Base-by-base conservation (phyloP, 192 early-diverging fungal genomes). In the Fimicolochytrium jonesii region DNA sequence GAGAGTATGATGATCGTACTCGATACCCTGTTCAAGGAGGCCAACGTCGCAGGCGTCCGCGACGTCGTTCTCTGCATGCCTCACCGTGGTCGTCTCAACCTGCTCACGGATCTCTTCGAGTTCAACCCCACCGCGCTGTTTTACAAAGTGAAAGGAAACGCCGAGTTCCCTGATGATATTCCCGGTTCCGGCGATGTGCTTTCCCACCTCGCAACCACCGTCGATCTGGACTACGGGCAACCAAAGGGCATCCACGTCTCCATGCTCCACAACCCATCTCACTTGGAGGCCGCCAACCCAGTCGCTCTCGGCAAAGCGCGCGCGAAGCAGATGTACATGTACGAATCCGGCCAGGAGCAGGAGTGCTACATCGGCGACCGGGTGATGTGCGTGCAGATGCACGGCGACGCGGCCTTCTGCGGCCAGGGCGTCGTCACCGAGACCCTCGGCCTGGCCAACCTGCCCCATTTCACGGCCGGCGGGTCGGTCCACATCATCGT, bases 401-500 rank as follows among this genome's bases (percentile, higher is more conserved):
- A 98, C 67, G 95, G 95, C 41, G 95, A 98, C 75, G 87, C 92
- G 22, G 90, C 86, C 51, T 81, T 82, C 68, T 70, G 61, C 33
- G 73, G 71, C 23, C 69, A 81, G 73, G 95, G 95, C 28, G 89
- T 96, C 7, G 91, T 96, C 17, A 96, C 91, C 80, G 95, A 98
- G 69, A 90, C 92, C n/a, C 76, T 98, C 34, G 93, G 92, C 5
- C 68, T 98, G 28, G 96, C 95, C 18, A 96, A 96, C 66, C 73
- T 98, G 45, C 93, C 95, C 4, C 95, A 96, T 61, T 98, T 90
- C 74, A 89, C 89, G 7, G 88, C 89, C 1, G 95, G 95, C 68
- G 95, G 95, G 18, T 92, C 91, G 3, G 71, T 98, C n/a, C 95
- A 98, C 64, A 81, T 98, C 61, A 95, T 98, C 45, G 92, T 98